These are phyloP conservation scores for Apiospora kogelbergensis DNA, from an alignment of 2,329 filamentous ascomycete species.

Conservation along the genomic window DNA sequence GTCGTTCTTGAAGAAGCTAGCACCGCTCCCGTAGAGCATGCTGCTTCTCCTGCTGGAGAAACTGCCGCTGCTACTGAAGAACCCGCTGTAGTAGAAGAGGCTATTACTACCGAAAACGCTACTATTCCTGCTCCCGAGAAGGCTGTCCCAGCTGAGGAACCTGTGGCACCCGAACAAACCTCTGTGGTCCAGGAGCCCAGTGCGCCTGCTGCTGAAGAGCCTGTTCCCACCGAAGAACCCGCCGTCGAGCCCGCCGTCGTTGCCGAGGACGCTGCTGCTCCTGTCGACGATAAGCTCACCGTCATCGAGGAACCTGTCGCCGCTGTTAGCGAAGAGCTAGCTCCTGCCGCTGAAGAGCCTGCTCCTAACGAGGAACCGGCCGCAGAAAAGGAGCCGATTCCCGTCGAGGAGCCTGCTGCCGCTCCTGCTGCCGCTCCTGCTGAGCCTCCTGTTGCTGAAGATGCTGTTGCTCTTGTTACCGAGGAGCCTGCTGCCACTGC, in stretches of 20 bases:
- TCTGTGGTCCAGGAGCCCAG: slow-evolving; percentile 10
- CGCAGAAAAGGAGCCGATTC: no score
- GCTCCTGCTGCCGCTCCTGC: slow-evolving; percentile 10
- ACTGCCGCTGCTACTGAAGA: background rate
- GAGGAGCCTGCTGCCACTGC: background rate
- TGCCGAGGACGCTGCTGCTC: background rate
- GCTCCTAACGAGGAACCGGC: slow-evolving; percentile 14
- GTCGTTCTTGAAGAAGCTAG: slow-evolving; percentile 6
- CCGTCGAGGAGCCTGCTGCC: slow-evolving; percentile 2
- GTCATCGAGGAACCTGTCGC: background rate
- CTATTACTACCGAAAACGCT: slow-evolving; percentile 8
- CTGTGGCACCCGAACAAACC: background rate
- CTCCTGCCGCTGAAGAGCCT: slow-evolving; percentile 12
- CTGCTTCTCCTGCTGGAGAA: background rate
- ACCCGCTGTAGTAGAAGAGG: background rate
- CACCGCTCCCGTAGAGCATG: background rate
- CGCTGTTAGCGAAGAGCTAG: background rate
- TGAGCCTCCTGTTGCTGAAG: slow-evolving; percentile 12
- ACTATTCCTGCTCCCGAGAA: background rate
- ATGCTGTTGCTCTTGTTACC: background rate
- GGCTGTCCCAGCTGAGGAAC: background rate
- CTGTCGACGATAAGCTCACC: background rate
- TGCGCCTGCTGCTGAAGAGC: background rate
- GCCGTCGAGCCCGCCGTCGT: background rate
- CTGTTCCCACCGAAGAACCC: background rate